These are phyloP conservation scores for Fusarium sp. DNA, from an alignment of 2,329 filamentous ascomycete species.

Conservation along the genomic window DNA sequence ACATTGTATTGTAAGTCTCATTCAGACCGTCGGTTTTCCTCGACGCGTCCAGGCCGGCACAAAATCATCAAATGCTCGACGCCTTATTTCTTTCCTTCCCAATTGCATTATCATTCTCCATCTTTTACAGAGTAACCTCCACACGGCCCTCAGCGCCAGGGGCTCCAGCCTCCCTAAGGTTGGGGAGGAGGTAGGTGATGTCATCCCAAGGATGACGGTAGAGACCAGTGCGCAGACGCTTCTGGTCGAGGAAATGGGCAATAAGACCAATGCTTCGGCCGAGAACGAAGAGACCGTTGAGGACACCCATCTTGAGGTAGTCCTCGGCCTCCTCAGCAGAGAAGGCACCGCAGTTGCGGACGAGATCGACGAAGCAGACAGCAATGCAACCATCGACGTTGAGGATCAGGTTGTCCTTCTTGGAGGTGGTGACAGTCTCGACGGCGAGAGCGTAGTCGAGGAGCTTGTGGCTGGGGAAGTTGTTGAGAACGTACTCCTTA, in stretches of 20 bases:
- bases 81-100: slow-evolving; percentile 48
- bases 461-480: slow-evolving; percentile 98
- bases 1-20: slow-evolving; percentile 55
- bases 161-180: slow-evolving; percentile 76
- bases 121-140: slow-evolving; percentile 80
- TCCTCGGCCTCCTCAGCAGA: slow-evolving; percentile 96
- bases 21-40: slow-evolving; percentile 53
- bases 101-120: slow-evolving; percentile 46
- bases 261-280: slow-evolving; percentile 98
- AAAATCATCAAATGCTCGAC: slow-evolving; percentile 54
- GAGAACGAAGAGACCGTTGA: slow-evolving; percentile 99
- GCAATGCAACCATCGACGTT: slow-evolving; percentile 99
- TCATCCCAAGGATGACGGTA: slow-evolving; percentile 99
- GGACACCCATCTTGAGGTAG: slow-evolving; percentile 98
- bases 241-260: slow-evolving; percentile 99
- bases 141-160: slow-evolving; percentile 87
- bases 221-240: slow-evolving; percentile 96
- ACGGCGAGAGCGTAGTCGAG: slow-evolving; percentile 99
- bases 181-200: slow-evolving; percentile 94
- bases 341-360: slow-evolving; percentile 98
- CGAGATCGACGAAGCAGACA: slow-evolving; percentile 97
- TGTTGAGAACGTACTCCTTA: slow-evolving; percentile 97
- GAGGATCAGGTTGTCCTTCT: slow-evolving; percentile 99
- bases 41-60: slow-evolving; percentile 48
- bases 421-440: slow-evolving; percentile 97